Conservation (phyloP, 441 rosid genomes). For the Metrosideros polymorpha region DNA sequence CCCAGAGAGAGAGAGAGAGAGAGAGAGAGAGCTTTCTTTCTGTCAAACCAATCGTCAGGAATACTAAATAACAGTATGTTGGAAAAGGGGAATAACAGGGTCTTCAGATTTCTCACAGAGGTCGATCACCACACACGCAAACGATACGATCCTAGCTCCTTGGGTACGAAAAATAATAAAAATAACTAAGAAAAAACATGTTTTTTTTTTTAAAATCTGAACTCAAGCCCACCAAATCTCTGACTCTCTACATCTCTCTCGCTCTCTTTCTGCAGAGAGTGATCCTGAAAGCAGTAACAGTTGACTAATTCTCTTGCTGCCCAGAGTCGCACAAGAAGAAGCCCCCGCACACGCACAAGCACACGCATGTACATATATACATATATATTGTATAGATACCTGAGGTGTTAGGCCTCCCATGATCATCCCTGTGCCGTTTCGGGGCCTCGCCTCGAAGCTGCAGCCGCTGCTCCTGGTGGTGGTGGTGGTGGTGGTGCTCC, state of each 20-base stretch:
- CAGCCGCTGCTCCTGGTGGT: background rate
- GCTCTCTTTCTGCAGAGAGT: background rate
- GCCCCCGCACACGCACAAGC: background rate
- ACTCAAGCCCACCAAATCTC: background rate
- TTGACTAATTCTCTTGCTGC: background rate
- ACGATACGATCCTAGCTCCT: background rate
- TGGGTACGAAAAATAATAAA: background rate
- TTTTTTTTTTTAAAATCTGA: background rate
- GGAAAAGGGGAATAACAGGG: background rate
- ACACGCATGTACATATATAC: background rate
- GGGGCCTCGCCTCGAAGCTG: slow-evolving; percentile 1
- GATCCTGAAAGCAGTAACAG: background rate
- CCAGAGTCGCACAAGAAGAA: background rate
- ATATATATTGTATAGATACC: background rate
- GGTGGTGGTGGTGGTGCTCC: background rate
- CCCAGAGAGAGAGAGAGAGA: background rate
- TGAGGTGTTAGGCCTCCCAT: background rate
- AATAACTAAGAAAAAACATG: background rate
- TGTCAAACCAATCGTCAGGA: slow-evolving; percentile 19
- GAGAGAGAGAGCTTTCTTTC: background rate
- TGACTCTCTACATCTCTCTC: background rate
- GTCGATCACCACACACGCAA: slow-evolving; percentile 19
- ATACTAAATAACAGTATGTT: slow-evolving; percentile 29
- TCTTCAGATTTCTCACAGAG: background rate
- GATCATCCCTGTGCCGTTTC: slow-evolving; percentile 54